Percentiles rank a stretch among this genome's conserved stretches.
phyloP scores from a whole-genome alignment of 192 early-diverging fungal genomes.

The Pilaira anomala region DNA sequence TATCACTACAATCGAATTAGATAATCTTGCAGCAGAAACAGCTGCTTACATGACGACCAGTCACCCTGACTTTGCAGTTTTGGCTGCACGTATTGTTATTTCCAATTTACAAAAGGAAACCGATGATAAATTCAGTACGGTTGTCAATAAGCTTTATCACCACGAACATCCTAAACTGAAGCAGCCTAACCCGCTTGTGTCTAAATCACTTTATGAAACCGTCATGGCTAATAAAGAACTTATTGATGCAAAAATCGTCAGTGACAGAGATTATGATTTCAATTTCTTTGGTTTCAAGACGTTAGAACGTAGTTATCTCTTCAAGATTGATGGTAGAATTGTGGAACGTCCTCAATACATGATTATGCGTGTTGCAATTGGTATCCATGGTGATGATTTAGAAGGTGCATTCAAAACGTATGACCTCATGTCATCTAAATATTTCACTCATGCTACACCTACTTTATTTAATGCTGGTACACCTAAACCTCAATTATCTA shows the following conservation, averaged over 20 bases:
- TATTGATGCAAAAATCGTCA: constrained; percentile 85
- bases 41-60: constrained; percentile 83
- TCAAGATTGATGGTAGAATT: constrained; percentile 74
- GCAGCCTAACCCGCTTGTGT: constrained; percentile 82
- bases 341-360: constrained; percentile 96
- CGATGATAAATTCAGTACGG: constrained; percentile 72
- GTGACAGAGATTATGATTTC: constrained; percentile 93
- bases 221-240: constrained; percentile 68
- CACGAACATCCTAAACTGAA: constrained; percentile 84
- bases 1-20: constrained; percentile 93
- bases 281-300: constrained; percentile 99
- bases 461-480: constrained; percentile 98
- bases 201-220: constrained; percentile 63
- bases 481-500: constrained; percentile 90
- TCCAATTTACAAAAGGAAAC: constrained; percentile 92
- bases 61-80: constrained; percentile 94
- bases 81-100: constrained; percentile 94
- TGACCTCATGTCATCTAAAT: constrained; percentile 87
- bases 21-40: constrained; percentile 96
- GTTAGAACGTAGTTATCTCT: constrained; percentile 87
- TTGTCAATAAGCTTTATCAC: constrained; percentile 78
- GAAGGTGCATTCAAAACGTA: constrained; percentile 88
- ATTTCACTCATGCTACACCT: constrained; percentile 94
- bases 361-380: constrained; percentile 96
- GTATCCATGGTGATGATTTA: constrained; percentile 92